phyloP scores from a whole-genome alignment of 495 filamentous ascomycete genomes.

The Gamarada debralockiae region DNA sequence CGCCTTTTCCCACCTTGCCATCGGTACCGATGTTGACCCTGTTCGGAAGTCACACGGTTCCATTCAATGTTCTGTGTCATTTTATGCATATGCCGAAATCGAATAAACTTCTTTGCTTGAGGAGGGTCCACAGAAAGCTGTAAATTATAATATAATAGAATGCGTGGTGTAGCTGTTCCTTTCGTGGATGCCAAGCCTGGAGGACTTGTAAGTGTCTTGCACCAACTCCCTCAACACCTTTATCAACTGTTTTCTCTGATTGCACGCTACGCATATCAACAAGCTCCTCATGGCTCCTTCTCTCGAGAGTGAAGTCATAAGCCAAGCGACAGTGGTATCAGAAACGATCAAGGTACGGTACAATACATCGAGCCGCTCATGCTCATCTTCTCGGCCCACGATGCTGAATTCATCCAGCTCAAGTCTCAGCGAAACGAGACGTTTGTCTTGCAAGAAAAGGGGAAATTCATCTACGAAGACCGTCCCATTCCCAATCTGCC shows the following conservation, averaged over 20 bases:
- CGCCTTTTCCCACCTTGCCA: no score
- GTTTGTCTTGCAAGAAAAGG: slow-evolving; percentile 25
- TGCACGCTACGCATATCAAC: not conserved
- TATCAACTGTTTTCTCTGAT: not conserved
- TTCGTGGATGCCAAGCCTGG: no score
- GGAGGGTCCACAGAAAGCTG: no score
- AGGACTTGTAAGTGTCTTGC: no score
- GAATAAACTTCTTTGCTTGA: no score
- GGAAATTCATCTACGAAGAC: slow-evolving; percentile 57
- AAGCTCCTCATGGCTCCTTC: not conserved
- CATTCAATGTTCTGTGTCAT: no score
- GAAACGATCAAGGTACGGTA: not conserved
- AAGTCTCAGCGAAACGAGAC: slow-evolving; percentile 14
- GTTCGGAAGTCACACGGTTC: no score
- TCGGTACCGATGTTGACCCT: no score
- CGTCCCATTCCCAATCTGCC: slow-evolving; percentile 66
- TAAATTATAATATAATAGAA: no score
- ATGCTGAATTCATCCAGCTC: not conserved
- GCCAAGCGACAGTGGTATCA: not conserved
- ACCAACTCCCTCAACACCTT: no score
- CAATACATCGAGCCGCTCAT: not conserved
- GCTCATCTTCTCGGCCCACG: not conserved
- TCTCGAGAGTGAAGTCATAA: not conserved
- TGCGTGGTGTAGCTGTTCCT: no score
- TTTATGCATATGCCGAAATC: no score